Conservation (phyloP, 2,329 filamentous ascomycete genomes). For the Alternaria metachromatica region DNA sequence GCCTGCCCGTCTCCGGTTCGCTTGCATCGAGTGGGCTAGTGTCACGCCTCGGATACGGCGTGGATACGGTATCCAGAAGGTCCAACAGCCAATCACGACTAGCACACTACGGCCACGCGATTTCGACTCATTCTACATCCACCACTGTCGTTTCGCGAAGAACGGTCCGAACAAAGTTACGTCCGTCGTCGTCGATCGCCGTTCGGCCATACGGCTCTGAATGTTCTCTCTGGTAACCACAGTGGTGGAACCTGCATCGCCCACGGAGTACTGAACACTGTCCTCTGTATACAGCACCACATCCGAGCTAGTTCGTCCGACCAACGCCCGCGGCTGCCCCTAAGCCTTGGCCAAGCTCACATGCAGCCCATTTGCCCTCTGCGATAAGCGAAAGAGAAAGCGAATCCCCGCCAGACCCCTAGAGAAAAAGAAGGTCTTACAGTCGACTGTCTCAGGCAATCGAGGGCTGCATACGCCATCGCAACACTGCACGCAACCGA, state of each 20-base stretch:
- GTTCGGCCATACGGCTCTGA: not conserved
- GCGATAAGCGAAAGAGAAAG: slow-evolving; percentile 1
- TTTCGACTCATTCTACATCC: slow-evolving; percentile 2
- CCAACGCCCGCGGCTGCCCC: not conserved
- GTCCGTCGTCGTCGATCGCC: not conserved
- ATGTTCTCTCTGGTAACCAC: not conserved
- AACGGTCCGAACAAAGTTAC: not conserved
- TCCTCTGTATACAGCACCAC: not conserved
- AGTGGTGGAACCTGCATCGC: not conserved
- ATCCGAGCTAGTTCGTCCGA: slow-evolving; percentile 8
- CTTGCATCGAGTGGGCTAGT: not conserved
- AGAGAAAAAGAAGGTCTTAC: not conserved
- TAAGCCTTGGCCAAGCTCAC: not conserved
- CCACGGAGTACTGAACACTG: not conserved
- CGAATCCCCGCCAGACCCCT: not conserved
- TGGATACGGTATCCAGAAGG: slow-evolving; percentile 3
- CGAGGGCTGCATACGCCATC: not conserved
- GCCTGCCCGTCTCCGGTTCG: not conserved
- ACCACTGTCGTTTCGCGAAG: not conserved
- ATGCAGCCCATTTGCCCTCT: not conserved
- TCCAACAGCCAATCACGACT: slow-evolving; percentile 1
- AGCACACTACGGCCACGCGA: not conserved
- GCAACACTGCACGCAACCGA: not conserved
- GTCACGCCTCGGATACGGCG: not conserved
- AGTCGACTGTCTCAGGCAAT: not conserved